Evolutionary conservation across 257 asterid genomes (phyloP).

Genomic region (Nicotiana paniculata): DNA sequence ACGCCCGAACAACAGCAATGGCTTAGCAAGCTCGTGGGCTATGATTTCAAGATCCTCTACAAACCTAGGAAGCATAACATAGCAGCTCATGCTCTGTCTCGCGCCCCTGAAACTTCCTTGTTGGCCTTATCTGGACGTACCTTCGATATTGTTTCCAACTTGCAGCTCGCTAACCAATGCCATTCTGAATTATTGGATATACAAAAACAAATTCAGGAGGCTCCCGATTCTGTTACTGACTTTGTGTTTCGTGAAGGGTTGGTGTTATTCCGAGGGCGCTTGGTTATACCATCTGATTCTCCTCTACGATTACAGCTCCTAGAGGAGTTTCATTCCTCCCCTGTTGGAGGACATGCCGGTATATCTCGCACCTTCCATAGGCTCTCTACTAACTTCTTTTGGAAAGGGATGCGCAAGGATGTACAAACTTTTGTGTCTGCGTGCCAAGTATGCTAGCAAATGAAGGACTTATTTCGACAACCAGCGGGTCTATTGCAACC

Average conservation of each 20-base stretch:
- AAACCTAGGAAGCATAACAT: no score
- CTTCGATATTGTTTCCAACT: no score
- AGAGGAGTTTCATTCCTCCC: background rate
- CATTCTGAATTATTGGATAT: no score
- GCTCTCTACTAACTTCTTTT: background rate
- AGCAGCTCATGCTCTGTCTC: no score
- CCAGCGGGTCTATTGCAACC: background rate
- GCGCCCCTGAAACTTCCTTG: no score
- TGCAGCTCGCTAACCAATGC: no score
- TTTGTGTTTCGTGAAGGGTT: background rate
- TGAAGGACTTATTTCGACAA: background rate
- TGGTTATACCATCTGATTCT: background rate
- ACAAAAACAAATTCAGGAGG: no score
- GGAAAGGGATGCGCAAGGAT: background rate
- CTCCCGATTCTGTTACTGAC: no score
- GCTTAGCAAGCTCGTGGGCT: no score
- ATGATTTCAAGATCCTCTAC: no score
- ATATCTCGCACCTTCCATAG: background rate
- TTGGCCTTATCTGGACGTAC: no score
- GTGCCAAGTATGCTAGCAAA: background rate
- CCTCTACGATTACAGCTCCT: background rate
- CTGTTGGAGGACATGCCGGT: background rate
- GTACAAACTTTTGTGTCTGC: background rate
- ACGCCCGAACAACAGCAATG: no score
- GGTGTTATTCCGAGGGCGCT: background rate